Conservation (phyloP, 495 filamentous ascomycete genomes). For the Penicillium lividum region DNA sequence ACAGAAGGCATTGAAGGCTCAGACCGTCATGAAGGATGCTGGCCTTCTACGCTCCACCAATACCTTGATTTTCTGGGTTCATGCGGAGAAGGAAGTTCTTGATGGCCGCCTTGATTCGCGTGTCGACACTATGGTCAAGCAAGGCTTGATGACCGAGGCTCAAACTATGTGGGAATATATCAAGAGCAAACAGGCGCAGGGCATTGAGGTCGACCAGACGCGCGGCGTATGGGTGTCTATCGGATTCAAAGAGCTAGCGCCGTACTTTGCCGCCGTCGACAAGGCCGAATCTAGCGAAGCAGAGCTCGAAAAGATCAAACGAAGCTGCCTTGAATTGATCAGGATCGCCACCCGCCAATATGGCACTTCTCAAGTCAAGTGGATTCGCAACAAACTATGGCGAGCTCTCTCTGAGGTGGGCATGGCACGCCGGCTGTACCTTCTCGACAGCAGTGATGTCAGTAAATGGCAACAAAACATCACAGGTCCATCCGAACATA, state of each 20-base stretch:
- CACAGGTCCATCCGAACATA: conserved; percentile 58
- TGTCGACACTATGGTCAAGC: conserved; percentile 78
- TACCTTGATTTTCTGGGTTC: conserved; percentile 80
- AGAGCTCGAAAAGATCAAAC: conserved; percentile 45
- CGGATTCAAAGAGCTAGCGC: conserved; percentile 86
- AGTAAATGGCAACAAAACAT: conserved; percentile 58
- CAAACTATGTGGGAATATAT: conserved; percentile 59
- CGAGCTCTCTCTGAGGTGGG: conserved; percentile 56
- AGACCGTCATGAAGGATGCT: conserved; percentile 19
- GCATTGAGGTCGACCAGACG: conserved; percentile 62
- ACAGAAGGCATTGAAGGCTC: conserved; percentile 50
- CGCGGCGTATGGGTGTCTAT: conserved; percentile 95
- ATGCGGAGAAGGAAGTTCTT: conserved; percentile 66
- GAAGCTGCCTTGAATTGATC: conserved; percentile 55
- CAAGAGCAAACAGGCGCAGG: conserved; percentile 44
- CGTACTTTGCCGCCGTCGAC: conserved; percentile 60
- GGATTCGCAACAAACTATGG: conserved; percentile 82
- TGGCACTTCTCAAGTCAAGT: conserved; percentile 76
- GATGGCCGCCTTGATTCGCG: conserved; percentile 69
- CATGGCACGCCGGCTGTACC: conserved; percentile 58
- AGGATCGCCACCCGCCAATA: conserved; percentile 85
- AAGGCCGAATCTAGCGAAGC: conserved; percentile 31
- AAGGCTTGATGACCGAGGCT: conserved; percentile 73
- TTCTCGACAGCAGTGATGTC: conserved; percentile 73
- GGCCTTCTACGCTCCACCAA: conserved; percentile 54